Evolutionary conservation across 192 early-diverging fungal genomes (phyloP).

Genomic region (Phlyctochytrium bullatum): DNA sequence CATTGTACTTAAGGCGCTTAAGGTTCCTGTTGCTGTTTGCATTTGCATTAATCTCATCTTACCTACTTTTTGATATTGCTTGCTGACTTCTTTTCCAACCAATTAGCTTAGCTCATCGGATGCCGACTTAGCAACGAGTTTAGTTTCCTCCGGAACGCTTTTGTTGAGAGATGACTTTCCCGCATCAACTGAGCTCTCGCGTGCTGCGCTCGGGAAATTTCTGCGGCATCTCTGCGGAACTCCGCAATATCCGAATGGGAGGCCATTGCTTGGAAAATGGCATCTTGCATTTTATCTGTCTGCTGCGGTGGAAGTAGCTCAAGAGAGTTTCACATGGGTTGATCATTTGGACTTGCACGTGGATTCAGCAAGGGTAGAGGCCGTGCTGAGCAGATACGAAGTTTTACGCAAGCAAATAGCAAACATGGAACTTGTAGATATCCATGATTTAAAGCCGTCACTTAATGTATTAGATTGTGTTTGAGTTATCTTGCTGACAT

Average conservation of each 20-base stretch:
- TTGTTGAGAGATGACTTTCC: background rate
- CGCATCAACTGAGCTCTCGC: background rate
- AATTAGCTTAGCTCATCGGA: background rate
- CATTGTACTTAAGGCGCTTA: constrained; percentile 31
- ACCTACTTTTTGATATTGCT: background rate
- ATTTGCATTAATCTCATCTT: background rate
- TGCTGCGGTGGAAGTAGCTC: constrained; percentile 18
- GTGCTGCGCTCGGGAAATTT: constrained; percentile 26
- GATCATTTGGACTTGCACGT: background rate
- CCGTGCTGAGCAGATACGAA: constrained; percentile 18
- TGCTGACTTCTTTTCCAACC: background rate
- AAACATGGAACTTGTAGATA: constrained; percentile 12
- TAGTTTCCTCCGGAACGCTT: background rate
- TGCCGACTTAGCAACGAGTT: background rate
- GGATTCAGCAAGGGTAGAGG: constrained; percentile 1
- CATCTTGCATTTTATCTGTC: constrained; percentile 31
- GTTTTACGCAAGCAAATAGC: constrained; percentile 20
- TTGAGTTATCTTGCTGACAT: background rate
- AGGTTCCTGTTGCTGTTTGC: constrained; percentile 14
- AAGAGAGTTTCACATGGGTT: background rate
- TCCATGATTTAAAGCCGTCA: constrained; percentile 16
- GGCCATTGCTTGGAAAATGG: constrained; percentile 29
- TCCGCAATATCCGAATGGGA: constrained; percentile 8
- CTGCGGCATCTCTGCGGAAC: constrained; percentile 31
- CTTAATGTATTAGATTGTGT: constrained; percentile 4